These are phyloP conservation scores for Populus ilicifolia DNA, from an alignment of 345 rosid species.

Conservation along the genomic window DNA sequence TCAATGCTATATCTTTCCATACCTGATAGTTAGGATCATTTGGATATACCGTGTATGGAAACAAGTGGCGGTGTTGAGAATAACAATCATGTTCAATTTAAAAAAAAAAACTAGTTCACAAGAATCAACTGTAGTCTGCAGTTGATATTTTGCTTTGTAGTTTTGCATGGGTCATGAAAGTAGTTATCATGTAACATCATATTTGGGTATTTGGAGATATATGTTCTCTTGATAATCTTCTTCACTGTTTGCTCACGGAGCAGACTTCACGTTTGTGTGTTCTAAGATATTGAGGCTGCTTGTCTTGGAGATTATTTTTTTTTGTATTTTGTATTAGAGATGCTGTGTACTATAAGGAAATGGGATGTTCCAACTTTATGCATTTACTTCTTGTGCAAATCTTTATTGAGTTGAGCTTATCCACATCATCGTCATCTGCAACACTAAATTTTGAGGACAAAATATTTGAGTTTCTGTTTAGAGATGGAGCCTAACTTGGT, in stretches of 20 bases:
- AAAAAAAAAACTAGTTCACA: neutral
- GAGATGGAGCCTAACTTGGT: constrained; percentile 12
- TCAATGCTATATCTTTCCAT: neutral
- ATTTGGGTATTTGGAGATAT: neutral
- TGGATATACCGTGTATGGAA: neutral
- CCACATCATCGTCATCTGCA: neutral
- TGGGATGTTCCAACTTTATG: neutral
- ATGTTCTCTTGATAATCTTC: neutral
- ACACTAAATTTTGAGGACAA: neutral
- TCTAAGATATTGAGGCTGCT: neutral
- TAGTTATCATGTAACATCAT: neutral
- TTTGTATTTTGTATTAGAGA: neutral
- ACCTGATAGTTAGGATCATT: neutral
- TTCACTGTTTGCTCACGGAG: neutral
- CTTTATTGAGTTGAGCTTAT: neutral
- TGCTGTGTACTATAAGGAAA: neutral
- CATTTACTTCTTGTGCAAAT: neutral
- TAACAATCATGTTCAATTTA: neutral
- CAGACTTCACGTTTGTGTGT: neutral
- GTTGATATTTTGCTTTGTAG: neutral
- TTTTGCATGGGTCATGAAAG: neutral
- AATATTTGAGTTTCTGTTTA: neutral
- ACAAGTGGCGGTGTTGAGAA: neutral
- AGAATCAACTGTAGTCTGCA: neutral
- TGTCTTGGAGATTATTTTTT: too few relatives aligned